Conservation (phyloP, 805 yeast species). For the Sugiyamaella valdiviana region DNA sequence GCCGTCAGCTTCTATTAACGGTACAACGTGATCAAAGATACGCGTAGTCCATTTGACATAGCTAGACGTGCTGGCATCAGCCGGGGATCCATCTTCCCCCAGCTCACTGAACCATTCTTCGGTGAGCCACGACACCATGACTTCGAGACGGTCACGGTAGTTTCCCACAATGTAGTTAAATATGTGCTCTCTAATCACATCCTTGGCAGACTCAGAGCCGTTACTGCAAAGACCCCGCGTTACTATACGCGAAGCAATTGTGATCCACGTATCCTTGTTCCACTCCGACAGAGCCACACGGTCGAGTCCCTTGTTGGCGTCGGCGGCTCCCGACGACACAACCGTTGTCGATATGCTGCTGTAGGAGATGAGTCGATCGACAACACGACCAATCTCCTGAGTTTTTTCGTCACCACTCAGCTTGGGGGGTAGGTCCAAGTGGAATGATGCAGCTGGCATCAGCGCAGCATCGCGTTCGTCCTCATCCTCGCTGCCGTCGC, state of each 20-base stretch:
- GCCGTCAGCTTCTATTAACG: constrained; percentile 77
- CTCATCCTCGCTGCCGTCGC: constrained; percentile 21
- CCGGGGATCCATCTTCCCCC: constrained; percentile 33
- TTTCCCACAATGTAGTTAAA: constrained; percentile 68
- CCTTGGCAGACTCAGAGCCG: constrained; percentile 30
- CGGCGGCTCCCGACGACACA: constrained; percentile 15
- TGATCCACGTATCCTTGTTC: constrained; percentile 69
- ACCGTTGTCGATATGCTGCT: constrained; percentile 9
- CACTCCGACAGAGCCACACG: constrained; percentile 43
- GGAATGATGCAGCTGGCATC: constrained; percentile 40
- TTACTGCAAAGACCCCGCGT: constrained; percentile 62
- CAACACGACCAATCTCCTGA: constrained; percentile 14
- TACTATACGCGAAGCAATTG: constrained; percentile 66
- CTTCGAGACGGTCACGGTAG: constrained; percentile 63
- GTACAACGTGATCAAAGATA: constrained; percentile 71
- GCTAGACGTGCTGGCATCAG: constrained; percentile 13
- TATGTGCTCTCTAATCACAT: constrained; percentile 60
- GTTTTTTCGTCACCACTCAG: constrained; percentile 16
- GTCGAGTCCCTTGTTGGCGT: constrained; percentile 20
- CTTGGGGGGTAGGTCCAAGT: constrained; percentile 50
- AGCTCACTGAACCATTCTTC: constrained; percentile 84
- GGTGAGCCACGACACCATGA: constrained; percentile 84
- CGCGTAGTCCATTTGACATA: constrained; percentile 67
- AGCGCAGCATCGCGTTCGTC: constrained; percentile 27
- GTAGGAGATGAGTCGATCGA: constrained; percentile 22